Percentiles rank a stretch among this genome's conserved stretches.
Evolutionary conservation across 306 rosid species (phyloP).

Genomic region (Inga leiocalycina): DNA sequence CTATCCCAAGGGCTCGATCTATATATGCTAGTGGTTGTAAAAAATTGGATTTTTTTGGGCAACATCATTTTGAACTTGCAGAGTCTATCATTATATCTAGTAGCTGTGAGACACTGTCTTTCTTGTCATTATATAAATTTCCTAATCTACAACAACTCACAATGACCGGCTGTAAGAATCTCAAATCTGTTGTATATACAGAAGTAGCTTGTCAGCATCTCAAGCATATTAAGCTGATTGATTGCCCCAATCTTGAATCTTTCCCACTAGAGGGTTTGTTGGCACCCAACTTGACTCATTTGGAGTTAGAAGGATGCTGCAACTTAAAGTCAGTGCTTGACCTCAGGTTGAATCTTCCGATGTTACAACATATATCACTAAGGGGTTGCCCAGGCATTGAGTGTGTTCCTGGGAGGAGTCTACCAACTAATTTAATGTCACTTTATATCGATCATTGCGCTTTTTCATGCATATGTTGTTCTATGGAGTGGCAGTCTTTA

Average conservation of each 20-base stretch:
- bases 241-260: background rate
- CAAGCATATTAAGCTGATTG: background rate
- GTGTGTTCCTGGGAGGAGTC: background rate
- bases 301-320: background rate
- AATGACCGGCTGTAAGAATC: background rate
- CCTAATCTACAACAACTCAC: background rate
- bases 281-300: background rate
- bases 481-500: background rate
- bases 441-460: background rate
- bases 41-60: background rate
- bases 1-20: background rate
- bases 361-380: background rate
- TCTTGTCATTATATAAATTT: background rate
- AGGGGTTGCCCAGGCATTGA: slow-evolving; percentile 4
- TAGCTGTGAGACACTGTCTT: background rate
- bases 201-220: background rate
- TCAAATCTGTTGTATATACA: background rate
- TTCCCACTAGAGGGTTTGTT: background rate
- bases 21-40: background rate
- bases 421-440: background rate
- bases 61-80: background rate
- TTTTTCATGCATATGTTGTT: background rate
- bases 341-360: background rate
- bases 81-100: background rate
- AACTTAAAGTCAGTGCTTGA: background rate